Base-by-base conservation (phyloP, 2,329 filamentous ascomycete genomes). In the Xylaria sp. region DNA sequence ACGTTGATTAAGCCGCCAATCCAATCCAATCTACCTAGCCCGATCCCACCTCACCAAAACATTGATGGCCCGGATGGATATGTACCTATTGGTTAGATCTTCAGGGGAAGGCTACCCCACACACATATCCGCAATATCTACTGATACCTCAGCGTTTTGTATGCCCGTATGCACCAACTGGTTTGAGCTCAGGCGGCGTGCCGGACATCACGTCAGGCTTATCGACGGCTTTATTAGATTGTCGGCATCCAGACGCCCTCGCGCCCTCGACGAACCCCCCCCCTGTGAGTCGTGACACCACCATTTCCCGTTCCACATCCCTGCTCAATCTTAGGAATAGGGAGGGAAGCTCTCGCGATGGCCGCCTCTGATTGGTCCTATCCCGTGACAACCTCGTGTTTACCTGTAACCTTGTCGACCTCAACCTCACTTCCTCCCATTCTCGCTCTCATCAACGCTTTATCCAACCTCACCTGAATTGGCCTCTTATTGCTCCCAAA, bases 341-440 rank as follows among this genome's bases (percentile, higher is more conserved):
- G 40, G 45, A 59, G 65, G 63, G 45, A 59, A 66, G 63, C 63
- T 66, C 56, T 64, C 57, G 60, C 48, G 50, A 63, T 60, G 50
- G 51, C 37, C 39, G 9, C n/a, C 19, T 53, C 52, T 57, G 41
- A 66, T 66, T 66, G 64, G 64, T 54, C 55, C 39, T 43, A 52
- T 45, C 52, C 57, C 54, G 53, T 60, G 61, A 64, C 60, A 63
- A 64, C 63, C 63, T 65, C 63, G 63, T 66, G 64, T 66, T 66
- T 63, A 66, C 63, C 61, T 63, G 60, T 55, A 53, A 63, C 62
- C 57, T 64, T 60, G 46, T 57, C 61, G 53, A 66, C 64, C 56
- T 65, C 63, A 58, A 60, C 55, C 51, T 61, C 56, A 61, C 57
- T 48, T 55, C 52, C 50, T 57, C 54, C 60, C 51, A 47, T 52